A percentile compares a stretch with the other conserved stretches of the same genome.
These are phyloP conservation scores for Setaria viridis DNA, from an alignment of 202 grass and related monocot genomes.

Conservation along the genomic window DNA sequence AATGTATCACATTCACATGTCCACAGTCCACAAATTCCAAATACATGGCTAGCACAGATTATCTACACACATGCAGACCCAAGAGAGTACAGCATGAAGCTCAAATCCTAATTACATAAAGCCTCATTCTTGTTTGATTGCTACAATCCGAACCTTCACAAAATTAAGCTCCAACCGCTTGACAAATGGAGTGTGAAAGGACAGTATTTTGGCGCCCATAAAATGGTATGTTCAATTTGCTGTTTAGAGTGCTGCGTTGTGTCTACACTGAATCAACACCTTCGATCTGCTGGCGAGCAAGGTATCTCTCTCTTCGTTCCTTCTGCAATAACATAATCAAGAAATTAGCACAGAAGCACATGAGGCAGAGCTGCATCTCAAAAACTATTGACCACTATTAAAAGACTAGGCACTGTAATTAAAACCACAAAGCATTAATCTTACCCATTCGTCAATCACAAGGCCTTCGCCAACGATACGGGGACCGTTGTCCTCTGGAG, in stretches of 20 bases:
- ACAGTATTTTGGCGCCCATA: neutral
- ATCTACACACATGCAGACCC: constrained; percentile 49
- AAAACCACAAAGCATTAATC: constrained; percentile 30
- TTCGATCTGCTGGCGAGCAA: constrained; percentile 89
- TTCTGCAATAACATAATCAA: constrained; percentile 60
- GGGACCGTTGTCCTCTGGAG: constrained; percentile 74
- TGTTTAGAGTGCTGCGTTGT: neutral
- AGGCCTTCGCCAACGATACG: constrained; percentile 90
- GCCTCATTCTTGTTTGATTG: constrained; percentile 60
- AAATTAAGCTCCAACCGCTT: constrained; percentile 46
- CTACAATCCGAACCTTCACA: constrained; percentile 22
- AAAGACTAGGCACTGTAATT: constrained; percentile 37
- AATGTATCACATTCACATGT: constrained; percentile 35
- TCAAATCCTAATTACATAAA: constrained; percentile 58
- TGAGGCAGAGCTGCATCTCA: constrained; percentile 6
- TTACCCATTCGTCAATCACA: constrained; percentile 99
- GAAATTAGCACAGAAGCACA: constrained; percentile 36
- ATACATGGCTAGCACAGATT: constrained; percentile 42
- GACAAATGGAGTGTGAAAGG: constrained; percentile 32
- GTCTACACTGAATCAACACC: constrained; percentile 81
- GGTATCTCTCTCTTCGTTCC: constrained; percentile 94
- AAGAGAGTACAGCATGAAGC: constrained; percentile 38
- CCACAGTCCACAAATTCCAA: constrained; percentile 47
- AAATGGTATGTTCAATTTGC: constrained; percentile 40
- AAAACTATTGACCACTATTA: constrained; percentile 45